Evolutionary conservation across 129 eudicot species (phyloP).

Genomic region (Helianthus annuus): DNA sequence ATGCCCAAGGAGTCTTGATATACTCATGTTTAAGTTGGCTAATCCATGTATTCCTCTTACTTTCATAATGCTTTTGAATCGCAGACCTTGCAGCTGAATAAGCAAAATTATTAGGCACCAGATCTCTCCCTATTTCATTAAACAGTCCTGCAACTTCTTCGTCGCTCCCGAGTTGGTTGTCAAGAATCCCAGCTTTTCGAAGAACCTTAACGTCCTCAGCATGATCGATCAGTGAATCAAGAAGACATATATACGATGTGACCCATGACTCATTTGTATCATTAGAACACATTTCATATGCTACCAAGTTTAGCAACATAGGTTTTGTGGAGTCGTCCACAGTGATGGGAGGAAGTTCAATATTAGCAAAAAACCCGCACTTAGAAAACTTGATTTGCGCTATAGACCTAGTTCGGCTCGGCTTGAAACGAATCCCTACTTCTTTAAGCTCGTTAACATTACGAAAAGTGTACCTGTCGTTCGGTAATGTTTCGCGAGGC

Average conservation of each 20-base stretch:
- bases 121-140: conserved; percentile 32
- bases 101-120: conserved; percentile 13
- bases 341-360: conserved; percentile 33
- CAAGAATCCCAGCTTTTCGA: conserved; percentile 26
- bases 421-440: conserved; percentile 39
- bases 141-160: conserved; percentile 38
- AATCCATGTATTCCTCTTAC: conserved; percentile 33
- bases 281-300: conserved; percentile 44
- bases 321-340: conserved; percentile 37
- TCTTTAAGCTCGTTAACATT: conserved; percentile 32
- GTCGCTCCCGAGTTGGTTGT: conserved; percentile 31
- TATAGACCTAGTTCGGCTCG: conserved; percentile 13
- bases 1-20: conserved; percentile 47
- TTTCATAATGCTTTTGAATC: conserved; percentile 36
- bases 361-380: conserved; percentile 7
- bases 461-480: conserved; percentile 38
- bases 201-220: conserved; percentile 38
- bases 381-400: conserved; percentile 22
- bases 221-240: conserved; percentile 41
- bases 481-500: neutral
- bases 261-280: conserved; percentile 28
- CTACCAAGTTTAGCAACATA: conserved; percentile 37
- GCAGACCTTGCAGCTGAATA: neutral
- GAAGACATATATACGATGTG: conserved; percentile 39
- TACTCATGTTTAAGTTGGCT: conserved; percentile 34